phyloP scores from a whole-genome alignment of 2,329 filamentous ascomycete genomes.

The Acarospora socialis region DNA sequence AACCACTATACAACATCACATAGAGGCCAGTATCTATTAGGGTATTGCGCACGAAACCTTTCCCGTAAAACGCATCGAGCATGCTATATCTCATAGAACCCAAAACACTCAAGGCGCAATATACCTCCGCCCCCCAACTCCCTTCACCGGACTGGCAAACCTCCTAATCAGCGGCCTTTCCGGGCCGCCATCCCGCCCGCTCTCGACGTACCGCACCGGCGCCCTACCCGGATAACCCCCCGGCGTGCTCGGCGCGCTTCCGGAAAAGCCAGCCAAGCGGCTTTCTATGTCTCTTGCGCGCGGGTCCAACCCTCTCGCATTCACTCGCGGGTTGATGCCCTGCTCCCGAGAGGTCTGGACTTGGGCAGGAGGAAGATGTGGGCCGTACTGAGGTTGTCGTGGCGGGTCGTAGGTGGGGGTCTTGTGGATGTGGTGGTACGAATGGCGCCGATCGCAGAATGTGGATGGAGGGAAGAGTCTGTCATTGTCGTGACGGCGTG shows the following conservation, averaged over 20 bases:
- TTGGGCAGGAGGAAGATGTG: background rate
- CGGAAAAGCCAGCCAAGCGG: too few relatives aligned
- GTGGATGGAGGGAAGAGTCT: conserved; percentile 1
- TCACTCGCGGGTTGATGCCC: conserved; percentile 1
- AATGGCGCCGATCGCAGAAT: conserved; percentile 5
- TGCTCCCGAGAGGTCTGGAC: conserved; percentile 1
- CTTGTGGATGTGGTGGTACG: too few relatives aligned
- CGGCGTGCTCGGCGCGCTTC: too few relatives aligned
- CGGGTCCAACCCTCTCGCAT: conserved; percentile 1
- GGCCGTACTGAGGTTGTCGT: conserved; percentile 1
- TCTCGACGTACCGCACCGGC: background rate
- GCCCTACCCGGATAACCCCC: background rate
- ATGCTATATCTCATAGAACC: too few relatives aligned
- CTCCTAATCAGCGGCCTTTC: conserved; percentile 1
- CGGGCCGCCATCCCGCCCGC: conserved; percentile 1
- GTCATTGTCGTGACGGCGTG: conserved; percentile 3
- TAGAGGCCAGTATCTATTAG: too few relatives aligned
- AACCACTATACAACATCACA: too few relatives aligned
- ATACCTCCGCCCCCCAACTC: conserved; percentile 10
- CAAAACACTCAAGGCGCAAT: too few relatives aligned
- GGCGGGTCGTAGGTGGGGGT: conserved; percentile 1
- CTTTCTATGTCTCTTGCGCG: conserved; percentile 7
- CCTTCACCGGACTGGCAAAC: conserved; percentile 1
- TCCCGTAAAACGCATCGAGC: too few relatives aligned
- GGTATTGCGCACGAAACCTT: too few relatives aligned